Percentiles rank a stretch among this genome's conserved stretches.
phyloP scores from a whole-genome alignment of 2,329 filamentous ascomycete species.

The Botryosphaeria dothidea region DNA sequence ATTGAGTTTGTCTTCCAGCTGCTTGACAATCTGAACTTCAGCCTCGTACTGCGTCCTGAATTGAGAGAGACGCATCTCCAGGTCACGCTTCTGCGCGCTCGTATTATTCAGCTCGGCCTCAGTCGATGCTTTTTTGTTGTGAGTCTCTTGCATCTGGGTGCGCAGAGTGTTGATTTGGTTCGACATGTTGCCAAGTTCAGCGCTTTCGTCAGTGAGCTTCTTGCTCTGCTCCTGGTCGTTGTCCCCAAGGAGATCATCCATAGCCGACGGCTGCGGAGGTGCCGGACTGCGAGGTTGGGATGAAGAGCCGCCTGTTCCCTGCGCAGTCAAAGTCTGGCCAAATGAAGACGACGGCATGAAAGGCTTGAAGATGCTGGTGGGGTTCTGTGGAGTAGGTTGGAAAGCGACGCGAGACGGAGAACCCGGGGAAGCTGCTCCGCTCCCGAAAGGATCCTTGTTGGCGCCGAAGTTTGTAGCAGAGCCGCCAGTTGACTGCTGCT shows the following conservation, averaged over 20 bases:
- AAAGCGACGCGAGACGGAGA: slow-evolving; percentile 48
- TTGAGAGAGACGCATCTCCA: slow-evolving; percentile 84
- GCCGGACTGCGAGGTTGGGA: slow-evolving; percentile 37
- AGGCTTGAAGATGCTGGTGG: slow-evolving; percentile 71
- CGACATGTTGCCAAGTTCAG: slow-evolving; percentile 91
- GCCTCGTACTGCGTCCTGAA: slow-evolving; percentile 89
- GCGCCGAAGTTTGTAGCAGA: slow-evolving; percentile 51
- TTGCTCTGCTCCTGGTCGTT: slow-evolving; percentile 85
- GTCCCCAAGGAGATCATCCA: slow-evolving; percentile 89
- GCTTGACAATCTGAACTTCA: slow-evolving; percentile 82
- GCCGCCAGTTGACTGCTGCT: slow-evolving; percentile 73
- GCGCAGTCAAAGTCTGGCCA: slow-evolving; percentile 76
- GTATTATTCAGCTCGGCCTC: slow-evolving; percentile 83
- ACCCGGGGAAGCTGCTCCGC: slow-evolving; percentile 52
- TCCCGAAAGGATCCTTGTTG: slow-evolving; percentile 65
- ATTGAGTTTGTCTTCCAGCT: slow-evolving; percentile 79
- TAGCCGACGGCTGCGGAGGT: slow-evolving; percentile 49
- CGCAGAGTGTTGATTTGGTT: slow-evolving; percentile 91
- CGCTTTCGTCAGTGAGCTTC: slow-evolving; percentile 84
- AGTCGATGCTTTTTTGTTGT: slow-evolving; percentile 74
- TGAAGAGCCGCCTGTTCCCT: slow-evolving; percentile 67
- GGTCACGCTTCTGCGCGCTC: slow-evolving; percentile 85
- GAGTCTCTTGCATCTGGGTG: slow-evolving; percentile 92
- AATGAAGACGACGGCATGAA: slow-evolving; percentile 93
- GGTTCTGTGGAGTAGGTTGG: slow-evolving; percentile 46